A percentile compares a stretch with the other conserved stretches of the same genome.
phyloP scores from a whole-genome alignment of 2,329 filamentous ascomycete species.

The Alternaria panax region DNA sequence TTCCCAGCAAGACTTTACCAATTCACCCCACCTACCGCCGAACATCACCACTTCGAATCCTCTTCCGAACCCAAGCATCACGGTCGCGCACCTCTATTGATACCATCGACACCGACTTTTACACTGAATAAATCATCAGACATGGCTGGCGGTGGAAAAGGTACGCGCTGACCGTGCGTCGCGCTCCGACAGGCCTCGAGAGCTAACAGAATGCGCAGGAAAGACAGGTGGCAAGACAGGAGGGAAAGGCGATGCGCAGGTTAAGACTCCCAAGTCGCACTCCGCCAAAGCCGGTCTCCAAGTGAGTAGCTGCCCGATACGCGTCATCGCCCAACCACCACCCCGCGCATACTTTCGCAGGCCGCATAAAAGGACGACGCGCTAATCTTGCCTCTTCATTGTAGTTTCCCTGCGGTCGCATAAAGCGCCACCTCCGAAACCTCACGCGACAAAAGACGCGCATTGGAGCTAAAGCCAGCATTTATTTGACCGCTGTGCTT shows the following conservation, averaged over 20 bases:
- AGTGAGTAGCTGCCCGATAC: constrained; percentile 66
- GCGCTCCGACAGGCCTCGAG: constrained; percentile 24
- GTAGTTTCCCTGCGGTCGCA: constrained; percentile 98
- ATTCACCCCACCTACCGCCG: constrained; percentile 45
- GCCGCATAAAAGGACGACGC: constrained; percentile 23
- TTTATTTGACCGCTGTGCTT: constrained; percentile 97
- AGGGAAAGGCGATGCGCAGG: constrained; percentile 76
- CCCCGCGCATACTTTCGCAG: constrained; percentile 29
- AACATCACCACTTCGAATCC: constrained; percentile 41
- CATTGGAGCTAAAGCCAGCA: constrained; percentile 96
- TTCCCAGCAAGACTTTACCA: constrained; percentile 42
- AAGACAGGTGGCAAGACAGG: constrained; percentile 85
- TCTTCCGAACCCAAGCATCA: constrained; percentile 28
- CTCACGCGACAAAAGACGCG: constrained; percentile 99
- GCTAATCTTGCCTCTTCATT: constrained; percentile 34
- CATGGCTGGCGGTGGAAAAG: constrained; percentile 85
- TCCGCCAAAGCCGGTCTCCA: constrained; percentile 94
- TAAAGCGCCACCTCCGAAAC: constrained; percentile 99
- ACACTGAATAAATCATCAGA: constrained; percentile 32
- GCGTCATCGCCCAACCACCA: constrained; percentile 27
- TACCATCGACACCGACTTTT: constrained; percentile 33
- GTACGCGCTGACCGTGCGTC: constrained; percentile 66
- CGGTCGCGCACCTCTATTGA: constrained; percentile 45
- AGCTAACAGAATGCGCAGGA: constrained; percentile 49
- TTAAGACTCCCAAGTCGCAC: constrained; percentile 92